Evolutionary conservation across 2,329 filamentous ascomycete species (phyloP), one percentile per base, ranked within the genome.

Genomic region (Ophiostoma montium): DNA sequence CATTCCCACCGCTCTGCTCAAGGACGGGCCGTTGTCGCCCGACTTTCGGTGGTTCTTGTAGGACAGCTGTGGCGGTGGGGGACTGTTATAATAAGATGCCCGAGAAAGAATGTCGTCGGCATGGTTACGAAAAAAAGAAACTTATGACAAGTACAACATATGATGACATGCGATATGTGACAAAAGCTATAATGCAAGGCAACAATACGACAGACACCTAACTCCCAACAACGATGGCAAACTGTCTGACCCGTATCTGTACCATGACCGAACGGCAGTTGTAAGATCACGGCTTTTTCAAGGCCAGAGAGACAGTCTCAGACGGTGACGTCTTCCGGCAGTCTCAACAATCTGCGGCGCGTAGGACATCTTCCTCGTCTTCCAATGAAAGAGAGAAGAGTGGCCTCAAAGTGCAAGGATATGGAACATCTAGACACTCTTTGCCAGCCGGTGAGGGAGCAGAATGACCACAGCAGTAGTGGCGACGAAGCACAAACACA

Each of bases 201-300:
- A 27, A 8, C 12, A 16, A 16, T 35, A 48, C 30, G 8, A 27
- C 5, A 27, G 23, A 27, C 8, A 27, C 8, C 23, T 8, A 27
- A 27, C 8, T 5, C 8, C 23, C 23, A 27, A 27, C 23, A 27
- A 27, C 23, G 23, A 16, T 12, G 4, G 10, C 21, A 19, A 19
- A 18, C 27, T 69, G 72, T 80, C 58, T 69, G 74, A 69, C 75
- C 74, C 73, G 76, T 79, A 80, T 80, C 76, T 80, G 76, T 80
- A 75, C 76, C 69, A 68, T 74, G 67, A 66, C 67, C 69, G 65
- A 64, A 58, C 31, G 36, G 15, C 35, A 30, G 45, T 58, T 60
- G 74, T 64, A 63, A 65, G 66, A 68, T 67, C 69, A 75, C 73
- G 63, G 75, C 74, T 79, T 78, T 77, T 76, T 70, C 66, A 69